These are phyloP conservation scores for Populus nigra DNA, from an alignment of 345 rosid species.

Conservation along the genomic window DNA sequence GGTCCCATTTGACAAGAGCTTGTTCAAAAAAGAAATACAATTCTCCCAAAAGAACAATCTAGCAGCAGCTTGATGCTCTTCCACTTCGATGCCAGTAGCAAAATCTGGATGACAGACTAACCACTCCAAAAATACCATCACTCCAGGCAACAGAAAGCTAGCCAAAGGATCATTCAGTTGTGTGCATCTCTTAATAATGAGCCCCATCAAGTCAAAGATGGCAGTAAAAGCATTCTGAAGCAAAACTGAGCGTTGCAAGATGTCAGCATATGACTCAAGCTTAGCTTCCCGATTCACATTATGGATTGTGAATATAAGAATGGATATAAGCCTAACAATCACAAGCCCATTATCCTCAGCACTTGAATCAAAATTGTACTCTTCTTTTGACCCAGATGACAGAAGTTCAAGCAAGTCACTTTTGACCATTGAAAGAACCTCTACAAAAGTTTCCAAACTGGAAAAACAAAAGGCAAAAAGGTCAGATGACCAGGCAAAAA, in stretches of 20 bases:
- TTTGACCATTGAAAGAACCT: slow-evolving; percentile 64
- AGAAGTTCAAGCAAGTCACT: slow-evolving; percentile 61
- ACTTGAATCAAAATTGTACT: slow-evolving; percentile 63
- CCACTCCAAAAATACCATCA: slow-evolving; percentile 87
- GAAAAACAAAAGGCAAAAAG: slow-evolving; percentile 15
- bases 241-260: slow-evolving; percentile 78
- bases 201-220: slow-evolving; percentile 68
- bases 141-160: slow-evolving; percentile 73
- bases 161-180: slow-evolving; percentile 66
- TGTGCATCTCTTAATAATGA: slow-evolving; percentile 52
- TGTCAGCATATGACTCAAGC: slow-evolving; percentile 83
- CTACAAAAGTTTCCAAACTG: slow-evolving; percentile 89
- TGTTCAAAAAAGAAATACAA: slow-evolving; percentile 63
- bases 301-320: slow-evolving; percentile 71
- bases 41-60: slow-evolving; percentile 69
- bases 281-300: slow-evolving; percentile 67
- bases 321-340: slow-evolving; percentile 67
- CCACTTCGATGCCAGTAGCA: slow-evolving; percentile 57
- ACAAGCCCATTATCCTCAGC: slow-evolving; percentile 58
- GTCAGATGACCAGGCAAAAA: no score
- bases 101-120: slow-evolving; percentile 81
- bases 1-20: slow-evolving; percentile 48
- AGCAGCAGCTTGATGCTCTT: slow-evolving; percentile 59
- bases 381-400: slow-evolving; percentile 59
- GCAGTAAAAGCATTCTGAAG: slow-evolving; percentile 81